These are phyloP conservation scores for Perilla frutescens DNA, from an alignment of 257 asterid species.

Conservation along the genomic window DNA sequence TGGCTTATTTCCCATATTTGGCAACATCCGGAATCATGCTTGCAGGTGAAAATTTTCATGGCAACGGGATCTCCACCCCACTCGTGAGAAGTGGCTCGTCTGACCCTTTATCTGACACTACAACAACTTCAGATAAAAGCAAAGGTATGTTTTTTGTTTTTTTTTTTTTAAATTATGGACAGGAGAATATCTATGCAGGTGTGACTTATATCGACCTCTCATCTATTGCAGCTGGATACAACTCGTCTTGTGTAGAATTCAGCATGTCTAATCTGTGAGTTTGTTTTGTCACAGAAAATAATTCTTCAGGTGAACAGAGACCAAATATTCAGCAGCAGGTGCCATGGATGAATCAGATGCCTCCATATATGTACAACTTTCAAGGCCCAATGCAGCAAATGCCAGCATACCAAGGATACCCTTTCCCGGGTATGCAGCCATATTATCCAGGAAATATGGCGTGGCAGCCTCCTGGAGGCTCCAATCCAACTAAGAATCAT, in stretches of 20 bases:
- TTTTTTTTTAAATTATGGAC: constrained; percentile 4
- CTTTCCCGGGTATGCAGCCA: constrained; percentile 64
- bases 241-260: background rate
- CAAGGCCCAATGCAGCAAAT: constrained; percentile 60
- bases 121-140: constrained; percentile 47
- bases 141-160: constrained; percentile 57
- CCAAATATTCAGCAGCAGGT: constrained; percentile 60
- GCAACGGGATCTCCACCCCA: constrained; percentile 34
- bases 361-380: constrained; percentile 69
- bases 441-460: constrained; percentile 69
- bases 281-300: constrained; percentile 50
- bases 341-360: constrained; percentile 86
- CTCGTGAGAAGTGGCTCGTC: constrained; percentile 49
- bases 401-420: constrained; percentile 56
- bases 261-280: constrained; percentile 13
- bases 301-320: constrained; percentile 46
- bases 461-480: constrained; percentile 58
- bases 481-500: constrained; percentile 40
- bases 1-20: constrained; percentile 56
- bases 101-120: constrained; percentile 50
- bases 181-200: background rate
- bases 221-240: background rate
- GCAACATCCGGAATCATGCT: constrained; percentile 67
- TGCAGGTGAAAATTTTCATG: constrained; percentile 51
- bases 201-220: background rate